Evolutionary conservation across 1,284 basidiomycete species (phyloP).

Genomic region (Butyriboletus appendiculatus): DNA sequence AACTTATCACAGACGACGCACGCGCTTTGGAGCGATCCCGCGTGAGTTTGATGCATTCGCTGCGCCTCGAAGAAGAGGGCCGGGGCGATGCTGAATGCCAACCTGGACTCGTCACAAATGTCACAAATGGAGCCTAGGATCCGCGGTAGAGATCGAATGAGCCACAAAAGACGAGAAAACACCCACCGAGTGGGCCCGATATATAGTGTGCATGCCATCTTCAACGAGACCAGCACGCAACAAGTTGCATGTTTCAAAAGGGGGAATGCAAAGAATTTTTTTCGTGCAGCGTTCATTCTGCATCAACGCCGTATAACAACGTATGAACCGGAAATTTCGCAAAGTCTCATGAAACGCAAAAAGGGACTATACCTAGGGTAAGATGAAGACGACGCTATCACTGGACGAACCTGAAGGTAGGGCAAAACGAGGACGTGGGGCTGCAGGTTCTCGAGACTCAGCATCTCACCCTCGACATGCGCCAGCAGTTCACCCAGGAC

Average conservation of each 20-base stretch:
- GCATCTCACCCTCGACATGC: not conserved
- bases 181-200: conserved; percentile 1
- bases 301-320: conserved; percentile 21
- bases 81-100: conserved; percentile 21
- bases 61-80: not conserved
- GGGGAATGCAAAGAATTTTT: conserved; percentile 1
- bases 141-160: conserved; percentile 22
- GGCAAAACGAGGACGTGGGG: conserved; percentile 3
- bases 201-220: not conserved
- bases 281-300: not conserved
- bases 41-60: not conserved
- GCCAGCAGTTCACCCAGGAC: not conserved
- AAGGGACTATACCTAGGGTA: conserved; percentile 9
- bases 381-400: not conserved
- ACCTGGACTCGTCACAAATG: conserved; percentile 19
- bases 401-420: not conserved
- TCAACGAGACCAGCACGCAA: not conserved
- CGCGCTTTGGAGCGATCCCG: not conserved
- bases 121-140: conserved; percentile 27
- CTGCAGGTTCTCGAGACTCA: not conserved
- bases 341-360: not conserved
- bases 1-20: conserved; percentile 6
- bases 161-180: not conserved
- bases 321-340: conserved; percentile 23
- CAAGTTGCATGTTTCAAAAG: not conserved